Percentiles rank a stretch among this genome's conserved stretches.
Evolutionary conservation across 2,329 filamentous ascomycete genomes (phyloP).

Genomic region (Graphiopsis chlorocephala): DNA sequence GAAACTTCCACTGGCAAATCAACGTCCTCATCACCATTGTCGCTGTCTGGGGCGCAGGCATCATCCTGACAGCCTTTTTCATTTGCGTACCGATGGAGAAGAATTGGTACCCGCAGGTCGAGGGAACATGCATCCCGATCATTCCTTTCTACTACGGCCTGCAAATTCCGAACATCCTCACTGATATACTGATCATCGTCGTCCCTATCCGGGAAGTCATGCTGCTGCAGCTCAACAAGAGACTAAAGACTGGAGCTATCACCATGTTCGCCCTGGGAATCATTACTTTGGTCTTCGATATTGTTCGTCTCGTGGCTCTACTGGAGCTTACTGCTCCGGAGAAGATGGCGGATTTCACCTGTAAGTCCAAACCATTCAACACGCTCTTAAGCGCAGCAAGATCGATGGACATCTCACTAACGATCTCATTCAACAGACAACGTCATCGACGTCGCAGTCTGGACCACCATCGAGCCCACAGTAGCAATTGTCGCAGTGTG

Average conservation of each 20-base stretch:
- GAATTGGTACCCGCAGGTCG: conserved; percentile 7
- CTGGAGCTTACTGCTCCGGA: conserved; percentile 5
- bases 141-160: conserved; percentile 22
- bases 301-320: conserved; percentile 19
- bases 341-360: conserved; percentile 16
- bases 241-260: conserved; percentile 17
- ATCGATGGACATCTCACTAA: neutral
- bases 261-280: conserved; percentile 11
- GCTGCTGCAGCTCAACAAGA: conserved; percentile 8
- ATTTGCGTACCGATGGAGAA: conserved; percentile 18
- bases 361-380: conserved; percentile 10
- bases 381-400: neutral
- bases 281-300: conserved; percentile 17
- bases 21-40: conserved; percentile 15
- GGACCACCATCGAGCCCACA: conserved; percentile 22
- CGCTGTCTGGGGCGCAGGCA: conserved; percentile 17
- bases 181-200: conserved; percentile 19
- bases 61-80: conserved; percentile 19
- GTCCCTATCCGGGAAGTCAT: conserved; percentile 17
- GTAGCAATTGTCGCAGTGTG: conserved; percentile 21
- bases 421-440: neutral
- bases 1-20: conserved; percentile 16
- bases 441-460: conserved; percentile 18
- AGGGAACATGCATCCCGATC: conserved; percentile 17
- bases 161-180: conserved; percentile 22